Percentiles rank a stretch among this genome's conserved stretches.
Evolutionary conservation across 1,284 basidiomycete species (phyloP).

Genomic region (Sanghuangporus sanghuang): DNA sequence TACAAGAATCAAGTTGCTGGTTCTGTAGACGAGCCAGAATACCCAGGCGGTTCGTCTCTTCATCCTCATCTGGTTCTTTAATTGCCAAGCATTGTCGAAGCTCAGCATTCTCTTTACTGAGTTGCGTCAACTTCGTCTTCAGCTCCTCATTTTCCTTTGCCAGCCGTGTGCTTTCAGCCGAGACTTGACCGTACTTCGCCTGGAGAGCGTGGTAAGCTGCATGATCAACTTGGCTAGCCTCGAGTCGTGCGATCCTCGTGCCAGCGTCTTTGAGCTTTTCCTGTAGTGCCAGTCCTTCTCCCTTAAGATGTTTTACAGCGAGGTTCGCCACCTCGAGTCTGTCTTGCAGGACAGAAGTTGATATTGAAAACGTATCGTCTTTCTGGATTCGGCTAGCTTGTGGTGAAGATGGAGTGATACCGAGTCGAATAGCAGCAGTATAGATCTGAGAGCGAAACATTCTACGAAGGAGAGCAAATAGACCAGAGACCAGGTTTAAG

Average conservation of each 20-base stretch:
- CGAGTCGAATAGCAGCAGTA: neutral
- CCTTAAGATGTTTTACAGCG: conserved; percentile 1
- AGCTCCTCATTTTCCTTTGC: neutral
- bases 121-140: neutral
- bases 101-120: neutral
- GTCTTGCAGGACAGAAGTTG: neutral
- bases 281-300: neutral
- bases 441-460: neutral
- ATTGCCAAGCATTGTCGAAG: neutral
- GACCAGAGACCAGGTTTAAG: neutral
- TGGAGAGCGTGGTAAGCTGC: neutral
- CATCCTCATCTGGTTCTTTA: neutral
- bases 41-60: neutral
- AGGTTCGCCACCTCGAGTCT: neutral
- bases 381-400: neutral
- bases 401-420: neutral
- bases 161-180: neutral
- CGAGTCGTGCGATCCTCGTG: neutral
- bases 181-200: neutral
- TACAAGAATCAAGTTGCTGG: conserved; percentile 8
- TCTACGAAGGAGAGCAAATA: neutral
- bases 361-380: neutral
- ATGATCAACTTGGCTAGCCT: neutral
- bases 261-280: neutral
- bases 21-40: conserved; percentile 13